Conservation (phyloP, 768 basidiomycete genomes). For the Leccinum variicolor region DNA sequence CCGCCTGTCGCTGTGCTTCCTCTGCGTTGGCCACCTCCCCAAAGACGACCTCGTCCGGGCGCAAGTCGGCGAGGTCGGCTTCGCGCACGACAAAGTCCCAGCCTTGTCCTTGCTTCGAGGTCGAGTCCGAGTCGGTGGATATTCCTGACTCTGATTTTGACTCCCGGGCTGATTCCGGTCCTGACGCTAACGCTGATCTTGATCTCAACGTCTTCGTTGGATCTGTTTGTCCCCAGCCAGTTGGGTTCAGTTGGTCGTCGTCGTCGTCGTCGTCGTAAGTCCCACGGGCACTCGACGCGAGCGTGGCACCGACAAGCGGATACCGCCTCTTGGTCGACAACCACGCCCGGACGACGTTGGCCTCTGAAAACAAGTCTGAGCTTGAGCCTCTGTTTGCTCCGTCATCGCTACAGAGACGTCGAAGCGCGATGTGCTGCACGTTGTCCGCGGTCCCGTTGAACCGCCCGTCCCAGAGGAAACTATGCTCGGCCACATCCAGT, state of each 20-base stretch:
- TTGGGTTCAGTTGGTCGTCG: background rate
- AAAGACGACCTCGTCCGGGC: constrained; percentile 40
- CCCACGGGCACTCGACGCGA: constrained; percentile 9
- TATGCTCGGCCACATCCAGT: constrained; percentile 38
- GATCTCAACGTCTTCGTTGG: too few species aligned
- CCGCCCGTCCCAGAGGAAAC: constrained; percentile 40
- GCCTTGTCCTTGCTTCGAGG: background rate
- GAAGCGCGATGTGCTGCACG: constrained; percentile 29
- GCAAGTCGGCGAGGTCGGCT: constrained; percentile 29
- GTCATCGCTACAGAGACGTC: constrained; percentile 20
- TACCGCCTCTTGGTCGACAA: constrained; percentile 43
- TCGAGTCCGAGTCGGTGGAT: background rate
- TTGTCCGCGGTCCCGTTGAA: constrained; percentile 46
- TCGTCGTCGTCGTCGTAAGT: background rate
- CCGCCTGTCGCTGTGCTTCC: constrained; percentile 32
- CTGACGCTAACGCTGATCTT: too few species aligned
- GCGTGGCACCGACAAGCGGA: constrained; percentile 45
- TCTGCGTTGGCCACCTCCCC: constrained; percentile 29
- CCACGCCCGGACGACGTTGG: constrained; percentile 45
- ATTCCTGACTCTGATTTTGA: background rate
- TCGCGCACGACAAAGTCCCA: constrained; percentile 40
- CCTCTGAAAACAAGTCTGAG: constrained; percentile 23
- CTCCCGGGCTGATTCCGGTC: constrained; percentile 6
- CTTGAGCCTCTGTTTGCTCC: constrained; percentile 3
- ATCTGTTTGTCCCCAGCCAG: too few species aligned